phyloP scores from a whole-genome alignment of 306 rosid genomes.

The Luffa aegyptiaca region DNA sequence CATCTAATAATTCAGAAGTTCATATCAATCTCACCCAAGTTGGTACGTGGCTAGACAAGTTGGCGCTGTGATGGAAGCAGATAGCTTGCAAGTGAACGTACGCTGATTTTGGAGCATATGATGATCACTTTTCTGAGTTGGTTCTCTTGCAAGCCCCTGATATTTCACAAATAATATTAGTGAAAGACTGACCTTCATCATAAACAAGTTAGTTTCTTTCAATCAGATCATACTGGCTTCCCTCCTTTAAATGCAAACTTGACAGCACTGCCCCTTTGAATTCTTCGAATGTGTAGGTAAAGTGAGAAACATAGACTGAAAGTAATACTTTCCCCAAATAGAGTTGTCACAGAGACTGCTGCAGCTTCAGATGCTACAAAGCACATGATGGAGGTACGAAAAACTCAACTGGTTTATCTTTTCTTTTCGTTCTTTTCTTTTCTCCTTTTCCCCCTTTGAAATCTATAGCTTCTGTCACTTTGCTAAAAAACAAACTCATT shows the following conservation, averaged over 20 bases:
- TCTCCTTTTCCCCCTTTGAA: neutral
- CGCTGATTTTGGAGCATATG: slow-evolving; percentile 54
- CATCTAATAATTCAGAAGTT: slow-evolving; percentile 1
- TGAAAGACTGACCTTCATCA: neutral
- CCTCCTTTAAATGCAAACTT: slow-evolving; percentile 11
- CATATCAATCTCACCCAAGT: neutral
- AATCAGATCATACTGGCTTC: slow-evolving; percentile 8
- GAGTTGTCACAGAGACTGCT: slow-evolving; percentile 1
- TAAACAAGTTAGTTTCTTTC: slow-evolving; percentile 7
- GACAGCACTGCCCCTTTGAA: neutral
- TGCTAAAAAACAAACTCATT: neutral
- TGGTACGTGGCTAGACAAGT: slow-evolving; percentile 21
- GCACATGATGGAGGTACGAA: slow-evolving; percentile 2
- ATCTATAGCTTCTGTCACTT: neutral
- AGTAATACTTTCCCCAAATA: neutral
- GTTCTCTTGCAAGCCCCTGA: slow-evolving; percentile 13
- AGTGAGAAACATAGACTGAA: neutral
- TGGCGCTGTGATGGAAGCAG: slow-evolving; percentile 45
- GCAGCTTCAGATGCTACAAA: neutral
- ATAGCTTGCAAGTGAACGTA: slow-evolving; percentile 42
- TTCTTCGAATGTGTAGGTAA: neutral
- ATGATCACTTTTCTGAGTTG: slow-evolving; percentile 22
- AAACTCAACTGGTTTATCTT: neutral
- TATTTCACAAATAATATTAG: slow-evolving; percentile 16
- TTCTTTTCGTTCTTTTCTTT: neutral